Percentiles rank a stretch among this genome's conserved stretches.
phyloP scores from a whole-genome alignment of 768 basidiomycete genomes.

The Amyloporia xantha region DNA sequence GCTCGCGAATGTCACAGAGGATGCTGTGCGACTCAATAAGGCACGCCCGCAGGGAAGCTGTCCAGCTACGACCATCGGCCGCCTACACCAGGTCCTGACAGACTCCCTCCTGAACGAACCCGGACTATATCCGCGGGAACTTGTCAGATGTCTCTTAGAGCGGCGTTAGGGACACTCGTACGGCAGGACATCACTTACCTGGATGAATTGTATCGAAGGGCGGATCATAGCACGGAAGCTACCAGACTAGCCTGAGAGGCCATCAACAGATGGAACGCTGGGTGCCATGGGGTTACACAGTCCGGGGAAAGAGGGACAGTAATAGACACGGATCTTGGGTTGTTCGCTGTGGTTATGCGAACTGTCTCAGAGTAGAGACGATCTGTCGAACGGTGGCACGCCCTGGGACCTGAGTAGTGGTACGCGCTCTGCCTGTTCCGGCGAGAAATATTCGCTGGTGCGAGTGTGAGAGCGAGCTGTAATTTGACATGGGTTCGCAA shows the following conservation, averaged over 20 bases:
- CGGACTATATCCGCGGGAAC: background rate
- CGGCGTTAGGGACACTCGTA: too few relatives aligned
- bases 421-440: too few relatives aligned
- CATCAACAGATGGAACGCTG: background rate
- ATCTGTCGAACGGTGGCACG: background rate
- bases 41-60: too few relatives aligned
- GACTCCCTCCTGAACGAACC: too few relatives aligned
- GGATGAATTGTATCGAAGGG: too few relatives aligned
- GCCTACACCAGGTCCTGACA: too few relatives aligned
- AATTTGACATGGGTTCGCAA: background rate
- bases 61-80: too few relatives aligned
- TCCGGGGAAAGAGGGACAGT: background rate
- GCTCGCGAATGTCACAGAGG: too few relatives aligned
- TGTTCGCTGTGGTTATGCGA: background rate
- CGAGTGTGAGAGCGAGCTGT: too few relatives aligned
- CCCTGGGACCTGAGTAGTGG: background rate
- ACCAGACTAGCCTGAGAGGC: background rate
- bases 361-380: constrained; percentile 1
- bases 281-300: background rate
- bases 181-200: too few relatives aligned
- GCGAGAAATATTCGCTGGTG: too few relatives aligned
- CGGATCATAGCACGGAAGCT: background rate
- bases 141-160: background rate
- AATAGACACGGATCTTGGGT: background rate
- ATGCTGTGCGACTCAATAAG: too few relatives aligned